phyloP scores from a whole-genome alignment of 2,329 filamentous ascomycete genomes.

The Trichoderma harzianum region DNA sequence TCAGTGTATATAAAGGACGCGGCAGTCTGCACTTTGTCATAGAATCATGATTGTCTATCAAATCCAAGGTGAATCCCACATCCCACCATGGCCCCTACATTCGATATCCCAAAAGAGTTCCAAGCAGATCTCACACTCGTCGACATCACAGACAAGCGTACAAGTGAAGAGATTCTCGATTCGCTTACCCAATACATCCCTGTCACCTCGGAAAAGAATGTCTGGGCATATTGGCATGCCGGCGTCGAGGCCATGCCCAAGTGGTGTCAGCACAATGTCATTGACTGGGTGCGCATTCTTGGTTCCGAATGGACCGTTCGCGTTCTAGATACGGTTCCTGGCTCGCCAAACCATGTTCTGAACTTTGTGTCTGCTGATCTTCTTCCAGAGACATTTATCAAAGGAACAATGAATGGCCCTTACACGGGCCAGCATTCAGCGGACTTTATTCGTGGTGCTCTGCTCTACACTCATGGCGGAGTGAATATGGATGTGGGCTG shows the following conservation, averaged over 20 bases:
- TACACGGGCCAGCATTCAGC: constrained; percentile 40
- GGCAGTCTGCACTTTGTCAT: not conserved
- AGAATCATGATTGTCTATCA: not conserved
- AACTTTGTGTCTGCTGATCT: constrained; percentile 35
- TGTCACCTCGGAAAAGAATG: constrained; percentile 35
- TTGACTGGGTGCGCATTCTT: constrained; percentile 35
- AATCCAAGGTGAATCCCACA: not conserved
- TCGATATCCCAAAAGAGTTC: not conserved
- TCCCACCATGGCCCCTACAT: not conserved
- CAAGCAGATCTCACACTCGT: not conserved
- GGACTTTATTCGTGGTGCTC: constrained; percentile 44
- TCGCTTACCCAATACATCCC: not conserved
- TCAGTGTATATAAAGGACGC: not conserved
- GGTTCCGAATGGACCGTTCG: constrained; percentile 38
- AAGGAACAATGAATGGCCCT: constrained; percentile 44
- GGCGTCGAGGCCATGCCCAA: constrained; percentile 33
- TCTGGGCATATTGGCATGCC: constrained; percentile 43
- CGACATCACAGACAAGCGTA: not conserved
- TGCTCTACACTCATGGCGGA: constrained; percentile 40
- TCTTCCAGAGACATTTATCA: constrained; percentile 37
- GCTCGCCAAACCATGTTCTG: constrained; percentile 34
- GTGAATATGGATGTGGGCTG: constrained; percentile 44
- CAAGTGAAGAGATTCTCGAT: not conserved
- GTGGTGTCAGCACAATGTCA: constrained; percentile 29
- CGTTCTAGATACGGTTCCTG: constrained; percentile 35